Evolutionary conservation across 345 rosid species (phyloP), one percentile per base, ranked within the genome.

Genomic region (Populus ilicifolia): DNA sequence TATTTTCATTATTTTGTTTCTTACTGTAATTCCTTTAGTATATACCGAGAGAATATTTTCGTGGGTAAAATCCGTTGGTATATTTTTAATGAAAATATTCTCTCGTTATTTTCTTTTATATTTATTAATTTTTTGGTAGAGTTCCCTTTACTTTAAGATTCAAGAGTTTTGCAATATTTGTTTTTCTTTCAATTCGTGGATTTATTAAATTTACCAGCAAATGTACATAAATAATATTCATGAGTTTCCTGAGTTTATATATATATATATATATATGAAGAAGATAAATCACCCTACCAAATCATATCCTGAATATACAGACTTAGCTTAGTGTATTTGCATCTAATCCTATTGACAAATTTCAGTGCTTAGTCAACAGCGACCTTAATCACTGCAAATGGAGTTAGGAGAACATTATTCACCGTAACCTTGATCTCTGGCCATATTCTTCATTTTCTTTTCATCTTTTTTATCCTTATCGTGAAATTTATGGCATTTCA

Each of bases 401-500:
- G 27, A 59, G 64, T 59, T 23, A 1, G 14, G 5, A 4, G 64
- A 59, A 23, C 25, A 59, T 3, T n/a, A 59, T 10, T 23, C 0
- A 23, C 1, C 23, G 29, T 25, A n/a, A 59, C 29, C 29, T 59
- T 59, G 63, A 59, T 59, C 29, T 59, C 63, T n/a, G 14, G 27
- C 29, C 25, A 59, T 1, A 14, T 10, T 59, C 16, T 10, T 59
- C 63, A 59, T 59, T 59, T 56, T 59, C 63, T 59, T 59, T 59
- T 59, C 12, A n/a, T 3, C 63, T n/a, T 59, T 23, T 59, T 23
- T 6, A 59, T n/a, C 63, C 5, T n/a, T 23, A n/a, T 10, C 9
- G 29, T 4, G 67, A 61, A 72, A 35, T 67, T 25, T 66, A 65
- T 33, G 16, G 59, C 21, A 70, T 43, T 75, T 78, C 79, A 6